Evolutionary conservation across 1,284 basidiomycete species (phyloP).

Genomic region (Irpex rosettiformis): DNA sequence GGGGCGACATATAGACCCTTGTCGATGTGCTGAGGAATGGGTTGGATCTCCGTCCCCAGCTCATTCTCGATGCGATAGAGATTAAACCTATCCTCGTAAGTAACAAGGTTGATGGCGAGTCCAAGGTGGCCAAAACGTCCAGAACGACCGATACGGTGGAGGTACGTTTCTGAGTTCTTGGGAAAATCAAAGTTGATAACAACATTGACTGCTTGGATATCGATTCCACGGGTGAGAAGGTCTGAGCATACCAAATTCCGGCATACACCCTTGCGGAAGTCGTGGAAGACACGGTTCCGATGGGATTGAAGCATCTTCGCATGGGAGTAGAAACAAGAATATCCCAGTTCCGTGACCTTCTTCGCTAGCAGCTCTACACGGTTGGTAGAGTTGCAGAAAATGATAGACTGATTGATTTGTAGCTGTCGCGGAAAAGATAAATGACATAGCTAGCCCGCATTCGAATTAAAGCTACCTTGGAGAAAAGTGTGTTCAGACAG

Average conservation of each 20-base stretch:
- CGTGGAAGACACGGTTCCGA: constrained; percentile 99
- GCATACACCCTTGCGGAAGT: constrained; percentile 98
- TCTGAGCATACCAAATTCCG: constrained; percentile 97
- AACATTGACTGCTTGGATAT: constrained; percentile 99
- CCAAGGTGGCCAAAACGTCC: constrained; percentile 97
- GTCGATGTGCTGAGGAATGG: constrained; percentile 91
- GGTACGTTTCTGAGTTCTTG: constrained; percentile 97
- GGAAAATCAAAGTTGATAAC: constrained; percentile 99
- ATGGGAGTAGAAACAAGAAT: constrained; percentile 99
- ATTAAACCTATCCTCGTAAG: constrained; percentile 97
- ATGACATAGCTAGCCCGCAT: constrained; percentile 7
- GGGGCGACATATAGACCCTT: constrained; percentile 91
- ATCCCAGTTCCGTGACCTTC: constrained; percentile 98
- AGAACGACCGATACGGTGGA: constrained; percentile 96
- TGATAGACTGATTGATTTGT: constrained; percentile 99
- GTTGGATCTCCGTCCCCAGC: constrained; percentile 96
- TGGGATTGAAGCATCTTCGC: constrained; percentile 99
- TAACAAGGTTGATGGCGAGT: constrained; percentile 94
- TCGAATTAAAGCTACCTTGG: constrained; percentile 56
- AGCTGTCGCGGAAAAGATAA: constrained; percentile 48
- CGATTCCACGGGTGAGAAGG: constrained; percentile 97
- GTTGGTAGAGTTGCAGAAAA: constrained; percentile 99
- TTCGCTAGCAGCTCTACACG: constrained; percentile 98
- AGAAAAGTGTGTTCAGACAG: constrained; percentile 96
- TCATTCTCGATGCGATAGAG: constrained; percentile 98